These are phyloP conservation scores for Populus euphratica DNA, from an alignment of 345 rosid species.

Conservation along the genomic window DNA sequence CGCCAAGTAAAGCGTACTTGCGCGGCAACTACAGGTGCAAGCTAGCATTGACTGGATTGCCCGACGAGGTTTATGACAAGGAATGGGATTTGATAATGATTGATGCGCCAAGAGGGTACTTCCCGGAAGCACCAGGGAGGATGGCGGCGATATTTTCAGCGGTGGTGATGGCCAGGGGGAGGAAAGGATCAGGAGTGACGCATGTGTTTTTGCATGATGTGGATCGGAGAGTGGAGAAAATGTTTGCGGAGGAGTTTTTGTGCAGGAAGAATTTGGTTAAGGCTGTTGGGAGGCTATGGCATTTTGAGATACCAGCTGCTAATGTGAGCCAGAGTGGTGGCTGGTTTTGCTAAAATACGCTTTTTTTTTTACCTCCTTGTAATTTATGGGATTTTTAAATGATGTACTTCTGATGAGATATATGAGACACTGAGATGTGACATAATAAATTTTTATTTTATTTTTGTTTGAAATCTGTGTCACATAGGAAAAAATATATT, in stretches of 20 bases:
- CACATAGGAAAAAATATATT: not conserved
- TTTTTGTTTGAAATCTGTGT: not conserved
- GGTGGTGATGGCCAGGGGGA: constrained; percentile 65
- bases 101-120: constrained; percentile 79
- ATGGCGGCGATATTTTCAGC: constrained; percentile 85
- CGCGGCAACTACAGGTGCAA: constrained; percentile 57
- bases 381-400: no score
- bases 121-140: constrained; percentile 63
- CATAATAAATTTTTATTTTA: not conserved
- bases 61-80: constrained; percentile 72
- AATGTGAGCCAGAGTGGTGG: constrained; percentile 28
- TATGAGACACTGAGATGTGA: not conserved
- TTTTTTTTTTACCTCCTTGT: fast-evolving
- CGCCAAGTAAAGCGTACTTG: constrained; percentile 45
- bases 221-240: constrained; percentile 62
- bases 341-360: constrained; percentile 50
- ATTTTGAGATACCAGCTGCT: constrained; percentile 64
- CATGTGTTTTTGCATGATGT: constrained; percentile 72
- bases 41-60: constrained; percentile 57
- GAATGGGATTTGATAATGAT: constrained; percentile 90
- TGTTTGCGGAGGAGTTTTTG: constrained; percentile 58
- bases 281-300: constrained; percentile 59
- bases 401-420: not conserved
- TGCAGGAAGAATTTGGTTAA: constrained; percentile 52
- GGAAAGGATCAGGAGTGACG: constrained; percentile 64